Evolutionary conservation across 345 rosid genomes (phyloP), one percentile per base, ranked within the genome.

Genomic region (Corchorus olitorius): DNA sequence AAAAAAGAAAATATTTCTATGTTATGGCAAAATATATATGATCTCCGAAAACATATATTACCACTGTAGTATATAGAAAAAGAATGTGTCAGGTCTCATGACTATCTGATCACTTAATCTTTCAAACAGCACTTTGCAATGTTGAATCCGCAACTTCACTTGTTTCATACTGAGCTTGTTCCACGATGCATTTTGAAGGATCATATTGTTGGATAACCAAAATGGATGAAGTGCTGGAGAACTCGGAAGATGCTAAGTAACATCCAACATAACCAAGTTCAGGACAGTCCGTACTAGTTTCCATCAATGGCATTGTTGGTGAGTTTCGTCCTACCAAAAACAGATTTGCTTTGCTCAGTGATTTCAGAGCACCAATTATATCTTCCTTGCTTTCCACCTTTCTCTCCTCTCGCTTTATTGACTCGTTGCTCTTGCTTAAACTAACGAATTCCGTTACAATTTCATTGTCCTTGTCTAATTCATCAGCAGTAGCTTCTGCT

Each of bases 201-300:
- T 74, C 50, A 13, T 74, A 84, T 65, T 81, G 88, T 61, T 88
- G 87, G 69, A 88, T 65, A 11, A 88, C 81, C 54, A 88, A 75
- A 53, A 85, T 87, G 4, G 91, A 88, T n/a, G 88, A 71, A 6
- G 84, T 76, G 10, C 74, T 77, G 17, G 88, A 77, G 73, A 88
- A 88, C 15, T 81, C 87, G 1, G 88, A 83, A 1, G 87, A 80
- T 3, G 88, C 85, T 65, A 86, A 73, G 58, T 84, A 71, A 76
- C 80, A 76, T 22, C 89, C 91, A 34, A 88, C 81, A 3, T 85
- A 82, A 46, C 91, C 91, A 19, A 88, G 65, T 79, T 86, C 89
- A 0, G 88, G 80, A 67, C 88, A 80, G 12, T 88, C 89, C 1
- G 78, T 20, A 41, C 69, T 77, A 41, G 78, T 66, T 52, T 62